Percentiles rank a stretch among this genome's conserved stretches.
phyloP scores from a whole-genome alignment of 2,329 filamentous ascomycete species.

The Davidsoniella australis region DNA sequence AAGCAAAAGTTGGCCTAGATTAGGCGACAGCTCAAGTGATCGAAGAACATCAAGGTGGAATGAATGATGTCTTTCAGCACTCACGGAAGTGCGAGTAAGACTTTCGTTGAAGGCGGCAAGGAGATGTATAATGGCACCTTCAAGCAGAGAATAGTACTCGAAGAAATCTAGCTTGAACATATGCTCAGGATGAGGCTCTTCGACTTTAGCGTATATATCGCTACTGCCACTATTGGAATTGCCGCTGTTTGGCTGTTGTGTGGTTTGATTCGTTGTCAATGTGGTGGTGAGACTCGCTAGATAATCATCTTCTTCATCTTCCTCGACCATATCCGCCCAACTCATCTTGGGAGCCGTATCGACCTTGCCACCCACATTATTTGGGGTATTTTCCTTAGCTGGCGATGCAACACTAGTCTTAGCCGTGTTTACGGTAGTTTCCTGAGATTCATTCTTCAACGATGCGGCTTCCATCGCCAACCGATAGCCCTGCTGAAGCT shows the following conservation, averaged over 20 bases:
- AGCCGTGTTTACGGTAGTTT: no score
- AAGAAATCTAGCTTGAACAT: constrained; percentile 69
- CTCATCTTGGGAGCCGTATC: background rate
- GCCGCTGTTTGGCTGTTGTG: background rate
- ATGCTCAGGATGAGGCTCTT: constrained; percentile 31
- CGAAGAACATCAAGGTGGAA: constrained; percentile 56
- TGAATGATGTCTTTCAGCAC: constrained; percentile 23
- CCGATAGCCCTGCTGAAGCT: constrained; percentile 39
- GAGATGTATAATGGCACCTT: constrained; percentile 51
- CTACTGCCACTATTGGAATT: background rate
- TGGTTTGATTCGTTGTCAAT: background rate
- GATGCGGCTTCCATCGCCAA: constrained; percentile 23
- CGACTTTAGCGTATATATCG: background rate
- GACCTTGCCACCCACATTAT: background rate
- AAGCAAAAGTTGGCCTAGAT: constrained; percentile 34
- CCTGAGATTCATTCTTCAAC: no score
- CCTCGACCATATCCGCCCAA: constrained; percentile 9
- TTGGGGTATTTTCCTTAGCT: no score
- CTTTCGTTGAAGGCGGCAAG: constrained; percentile 45
- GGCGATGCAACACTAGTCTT: no score
- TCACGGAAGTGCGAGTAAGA: constrained; percentile 22
- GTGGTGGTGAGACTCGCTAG: constrained; percentile 1
- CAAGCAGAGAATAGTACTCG: constrained; percentile 58
- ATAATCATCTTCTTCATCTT: constrained; percentile 16
- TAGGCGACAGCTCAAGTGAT: constrained; percentile 35